phyloP scores from a whole-genome alignment of 805 yeast genomes.

The Ogataea nitratoaversa region DNA sequence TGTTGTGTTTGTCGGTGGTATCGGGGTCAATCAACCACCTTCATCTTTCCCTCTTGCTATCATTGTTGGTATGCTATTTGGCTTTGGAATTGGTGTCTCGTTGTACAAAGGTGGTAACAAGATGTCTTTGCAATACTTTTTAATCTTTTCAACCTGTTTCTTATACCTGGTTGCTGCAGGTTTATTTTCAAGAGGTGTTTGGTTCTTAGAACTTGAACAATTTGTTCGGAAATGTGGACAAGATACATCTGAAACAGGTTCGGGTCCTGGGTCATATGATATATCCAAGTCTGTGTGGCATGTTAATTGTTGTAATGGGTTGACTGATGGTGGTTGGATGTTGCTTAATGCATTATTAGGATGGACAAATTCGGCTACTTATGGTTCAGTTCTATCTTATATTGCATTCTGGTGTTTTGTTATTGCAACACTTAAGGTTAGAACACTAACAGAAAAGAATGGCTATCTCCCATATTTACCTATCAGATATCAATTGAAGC shows the following conservation, averaged over 20 bases:
- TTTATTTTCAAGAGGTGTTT: constrained; percentile 76
- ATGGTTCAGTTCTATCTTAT: constrained; percentile 77
- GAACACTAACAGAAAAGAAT: constrained; percentile 45
- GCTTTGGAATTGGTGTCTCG: constrained; percentile 58
- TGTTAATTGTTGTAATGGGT: constrained; percentile 90
- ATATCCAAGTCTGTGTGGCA: constrained; percentile 82
- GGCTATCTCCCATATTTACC: constrained; percentile 66
- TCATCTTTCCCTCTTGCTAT: constrained; percentile 63
- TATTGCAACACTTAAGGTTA: constrained; percentile 40
- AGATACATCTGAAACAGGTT: constrained; percentile 84
- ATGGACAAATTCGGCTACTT: constrained; percentile 93
- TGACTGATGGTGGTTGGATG: constrained; percentile 93
- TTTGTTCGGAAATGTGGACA: constrained; percentile 77
- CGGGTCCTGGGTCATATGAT: constrained; percentile 92
- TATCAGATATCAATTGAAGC: constrained; percentile 51
- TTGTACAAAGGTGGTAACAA: constrained; percentile 79
- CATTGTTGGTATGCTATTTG: constrained; percentile 52
- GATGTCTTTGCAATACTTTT: constrained; percentile 67
- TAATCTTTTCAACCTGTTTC: constrained; percentile 73
- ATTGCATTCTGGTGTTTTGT: constrained; percentile 62
- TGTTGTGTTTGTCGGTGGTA: constrained; percentile 86
- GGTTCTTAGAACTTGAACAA: constrained; percentile 81
- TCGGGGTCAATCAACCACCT: constrained; percentile 69
- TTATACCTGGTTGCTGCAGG: constrained; percentile 86
- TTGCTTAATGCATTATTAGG: constrained; percentile 82